Conservation (phyloP, 1,284 basidiomycete genomes). For the Sphagnurus paluster region DNA sequence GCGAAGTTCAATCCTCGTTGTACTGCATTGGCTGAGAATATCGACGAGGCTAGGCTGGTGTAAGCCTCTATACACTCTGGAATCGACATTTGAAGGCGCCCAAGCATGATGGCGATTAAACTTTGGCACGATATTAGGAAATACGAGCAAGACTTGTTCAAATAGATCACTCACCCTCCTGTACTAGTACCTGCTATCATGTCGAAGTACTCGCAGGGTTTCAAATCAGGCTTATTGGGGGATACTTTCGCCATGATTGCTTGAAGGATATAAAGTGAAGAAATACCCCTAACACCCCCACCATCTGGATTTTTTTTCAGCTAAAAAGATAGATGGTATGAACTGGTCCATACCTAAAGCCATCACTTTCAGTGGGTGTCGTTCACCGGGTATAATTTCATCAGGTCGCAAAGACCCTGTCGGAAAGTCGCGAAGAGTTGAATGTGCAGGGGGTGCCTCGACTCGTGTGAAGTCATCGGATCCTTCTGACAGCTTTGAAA, state of each 20-base stretch:
- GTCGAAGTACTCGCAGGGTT: slow-evolving; percentile 35
- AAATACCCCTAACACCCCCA: slow-evolving; percentile 34
- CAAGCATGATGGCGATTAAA: slow-evolving; percentile 38
- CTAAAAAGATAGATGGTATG: neutral
- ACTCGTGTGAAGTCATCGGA: slow-evolving; percentile 6
- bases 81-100: slow-evolving; percentile 33
- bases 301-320: slow-evolving; percentile 26
- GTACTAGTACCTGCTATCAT: slow-evolving; percentile 36
- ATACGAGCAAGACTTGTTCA: neutral
- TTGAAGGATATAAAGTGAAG: slow-evolving; percentile 29
- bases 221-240: slow-evolving; percentile 15
- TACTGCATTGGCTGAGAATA: slow-evolving; percentile 24
- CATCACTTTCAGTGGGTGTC: slow-evolving; percentile 22
- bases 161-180: slow-evolving; percentile 27
- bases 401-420: slow-evolving; percentile 12
- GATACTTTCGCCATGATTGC: slow-evolving; percentile 28
- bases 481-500: slow-evolving; percentile 11
- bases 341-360: slow-evolving; percentile 25
- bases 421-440: slow-evolving; percentile 10
- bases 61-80: slow-evolving; percentile 30
- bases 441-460: slow-evolving; percentile 10
- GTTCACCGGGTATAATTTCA: neutral
- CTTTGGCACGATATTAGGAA: slow-evolving; percentile 15
- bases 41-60: slow-evolving; percentile 24
- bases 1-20: slow-evolving; percentile 11